A percentile compares a stretch with the other conserved stretches of the same genome.
phyloP scores from a whole-genome alignment of 2,329 filamentous ascomycete genomes.

The Trichothecium roseum region DNA sequence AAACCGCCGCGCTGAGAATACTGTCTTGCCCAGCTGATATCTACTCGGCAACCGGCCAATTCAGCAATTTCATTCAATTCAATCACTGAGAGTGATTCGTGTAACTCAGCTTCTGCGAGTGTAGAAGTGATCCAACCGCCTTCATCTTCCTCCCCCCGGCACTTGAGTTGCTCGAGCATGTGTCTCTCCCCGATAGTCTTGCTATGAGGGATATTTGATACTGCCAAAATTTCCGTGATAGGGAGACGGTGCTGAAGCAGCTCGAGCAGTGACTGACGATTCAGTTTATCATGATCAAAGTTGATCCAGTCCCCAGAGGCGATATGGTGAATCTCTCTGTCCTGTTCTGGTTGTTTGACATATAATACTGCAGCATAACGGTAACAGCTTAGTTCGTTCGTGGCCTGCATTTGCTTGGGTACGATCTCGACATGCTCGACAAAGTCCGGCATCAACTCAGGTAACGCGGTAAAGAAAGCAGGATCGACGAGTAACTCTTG shows the following conservation, averaged over 20 bases:
- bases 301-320: slow-evolving; percentile 9
- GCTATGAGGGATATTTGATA: slow-evolving; percentile 15
- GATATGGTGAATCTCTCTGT: slow-evolving; percentile 5
- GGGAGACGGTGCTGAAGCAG: slow-evolving; percentile 4
- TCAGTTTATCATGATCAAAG: slow-evolving; percentile 7
- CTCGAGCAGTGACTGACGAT: slow-evolving; percentile 4
- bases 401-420: slow-evolving; percentile 13
- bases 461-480: slow-evolving; percentile 11
- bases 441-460: slow-evolving; percentile 4
- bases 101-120: neutral
- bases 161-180: slow-evolving; percentile 6
- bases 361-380: slow-evolving; percentile 14
- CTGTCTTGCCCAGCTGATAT: slow-evolving; percentile 33
- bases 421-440: slow-evolving; percentile 14
- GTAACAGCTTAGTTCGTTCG: slow-evolving; percentile 14
- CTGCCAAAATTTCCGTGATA: slow-evolving; percentile 1
- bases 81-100: slow-evolving; percentile 5
- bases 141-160: too few relatives aligned
- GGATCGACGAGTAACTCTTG: slow-evolving; percentile 14
- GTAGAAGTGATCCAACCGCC: slow-evolving; percentile 20
- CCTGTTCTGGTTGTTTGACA: slow-evolving; percentile 4
- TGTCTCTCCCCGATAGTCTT: slow-evolving; percentile 18
- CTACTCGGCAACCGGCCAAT: slow-evolving; percentile 32
- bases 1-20: slow-evolving; percentile 13
- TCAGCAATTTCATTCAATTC: slow-evolving; percentile 13